phyloP scores from a whole-genome alignment of 2,329 filamentous ascomycete genomes.

The Hypoxylon sp. region DNA sequence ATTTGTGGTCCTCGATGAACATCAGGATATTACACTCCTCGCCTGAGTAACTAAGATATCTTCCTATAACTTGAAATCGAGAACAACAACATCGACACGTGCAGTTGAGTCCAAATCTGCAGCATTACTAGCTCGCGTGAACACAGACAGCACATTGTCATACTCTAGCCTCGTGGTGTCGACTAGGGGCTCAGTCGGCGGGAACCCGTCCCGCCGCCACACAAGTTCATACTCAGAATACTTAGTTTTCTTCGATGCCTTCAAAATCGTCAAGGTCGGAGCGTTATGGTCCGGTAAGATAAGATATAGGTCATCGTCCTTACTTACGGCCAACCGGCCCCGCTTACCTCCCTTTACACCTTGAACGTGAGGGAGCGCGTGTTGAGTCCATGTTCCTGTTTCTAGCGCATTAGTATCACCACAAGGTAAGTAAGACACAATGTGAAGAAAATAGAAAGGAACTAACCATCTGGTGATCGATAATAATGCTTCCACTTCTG shows the following conservation, averaged over 20 bases:
- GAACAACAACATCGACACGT: constrained; percentile 53
- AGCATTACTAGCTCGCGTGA: constrained; percentile 48
- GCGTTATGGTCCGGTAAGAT: constrained; percentile 56
- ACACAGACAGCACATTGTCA: constrained; percentile 57
- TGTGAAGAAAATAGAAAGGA: neutral
- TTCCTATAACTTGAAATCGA: constrained; percentile 56
- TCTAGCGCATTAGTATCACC: neutral
- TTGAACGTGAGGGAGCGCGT: constrained; percentile 52
- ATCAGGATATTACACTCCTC: neutral
- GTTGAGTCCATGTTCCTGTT: constrained; percentile 56
- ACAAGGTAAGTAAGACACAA: neutral
- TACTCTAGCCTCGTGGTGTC: constrained; percentile 57
- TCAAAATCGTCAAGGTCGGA: constrained; percentile 54
- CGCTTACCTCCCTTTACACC: constrained; percentile 55
- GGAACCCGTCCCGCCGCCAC: constrained; percentile 56
- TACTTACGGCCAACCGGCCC: constrained; percentile 57
- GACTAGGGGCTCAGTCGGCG: constrained; percentile 59
- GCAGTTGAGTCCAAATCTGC: constrained; percentile 16
- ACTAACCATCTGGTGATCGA: constrained; percentile 53
- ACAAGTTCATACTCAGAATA: constrained; percentile 57
- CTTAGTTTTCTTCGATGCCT: constrained; percentile 48
- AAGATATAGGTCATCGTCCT: constrained; percentile 56
- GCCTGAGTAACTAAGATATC: neutral
- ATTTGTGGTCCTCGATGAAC: neutral
- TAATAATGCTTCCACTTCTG: constrained; percentile 60